Conservation (phyloP, 257 asterid genomes). For the Linaria vulgaris region DNA sequence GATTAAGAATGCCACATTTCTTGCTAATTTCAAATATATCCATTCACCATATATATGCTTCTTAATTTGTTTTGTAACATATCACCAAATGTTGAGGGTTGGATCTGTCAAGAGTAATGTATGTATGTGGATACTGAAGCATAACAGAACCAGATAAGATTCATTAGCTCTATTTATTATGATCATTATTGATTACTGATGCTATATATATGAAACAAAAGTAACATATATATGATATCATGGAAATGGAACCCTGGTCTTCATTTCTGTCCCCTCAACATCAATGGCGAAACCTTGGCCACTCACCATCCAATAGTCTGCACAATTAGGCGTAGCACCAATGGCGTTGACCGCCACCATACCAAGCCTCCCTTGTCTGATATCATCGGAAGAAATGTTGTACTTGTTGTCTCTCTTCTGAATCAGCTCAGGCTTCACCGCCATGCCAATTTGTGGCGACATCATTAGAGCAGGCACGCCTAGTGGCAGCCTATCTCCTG, state of each 20-base stretch:
- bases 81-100: no score
- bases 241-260: constrained; percentile 41
- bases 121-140: no score
- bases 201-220: no score
- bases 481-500: constrained; percentile 62
- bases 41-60: no score
- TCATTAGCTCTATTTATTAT: no score
- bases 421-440: constrained; percentile 42
- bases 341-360: constrained; percentile 46
- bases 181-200: no score
- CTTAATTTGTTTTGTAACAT: no score
- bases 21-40: no score
- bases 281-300: constrained; percentile 64
- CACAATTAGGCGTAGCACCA: constrained; percentile 40
- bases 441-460: constrained; percentile 71
- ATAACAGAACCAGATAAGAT: no score
- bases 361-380: constrained; percentile 38
- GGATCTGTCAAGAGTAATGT: no score
- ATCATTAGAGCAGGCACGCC: constrained; percentile 79
- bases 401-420: constrained; percentile 55
- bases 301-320: constrained; percentile 70
- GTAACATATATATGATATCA: no score
- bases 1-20: no score
- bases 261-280: constrained; percentile 41
- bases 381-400: constrained; percentile 34